These are phyloP conservation scores for Allium sativum DNA, from an alignment of 106 monocot species.

Conservation along the genomic window DNA sequence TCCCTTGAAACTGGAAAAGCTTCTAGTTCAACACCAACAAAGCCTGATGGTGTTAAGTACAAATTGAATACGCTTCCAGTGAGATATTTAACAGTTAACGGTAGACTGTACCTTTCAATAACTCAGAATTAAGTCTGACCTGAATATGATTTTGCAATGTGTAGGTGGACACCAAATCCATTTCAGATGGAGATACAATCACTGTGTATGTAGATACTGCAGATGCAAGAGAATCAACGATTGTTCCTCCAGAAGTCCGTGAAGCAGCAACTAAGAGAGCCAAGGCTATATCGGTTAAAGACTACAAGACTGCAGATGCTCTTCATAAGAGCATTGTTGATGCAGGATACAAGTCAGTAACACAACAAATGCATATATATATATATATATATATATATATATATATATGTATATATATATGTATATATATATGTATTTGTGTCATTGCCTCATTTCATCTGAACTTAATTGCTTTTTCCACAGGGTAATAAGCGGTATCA, in stretches of 20 bases:
- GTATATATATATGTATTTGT: too few species aligned
- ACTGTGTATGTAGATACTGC: conserved; percentile 65
- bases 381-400: too few species aligned
- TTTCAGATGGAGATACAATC: conserved; percentile 80
- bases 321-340: conserved; percentile 54
- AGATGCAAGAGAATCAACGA: conserved; percentile 37
- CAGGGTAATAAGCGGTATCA: conserved; percentile 40
- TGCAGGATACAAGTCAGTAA: conserved; percentile 64
- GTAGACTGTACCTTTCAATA: too few species aligned
- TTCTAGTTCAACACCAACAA: conserved; percentile 1
- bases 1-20: conserved; percentile 1
- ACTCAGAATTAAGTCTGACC: too few species aligned
- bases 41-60: conserved; percentile 19
- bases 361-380: background rate
- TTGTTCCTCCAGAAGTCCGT: conserved; percentile 44
- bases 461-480: background rate
- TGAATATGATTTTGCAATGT: too few species aligned
- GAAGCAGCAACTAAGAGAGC: conserved; percentile 42
- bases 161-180: conserved; percentile 58
- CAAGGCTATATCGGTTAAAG: conserved; percentile 44
- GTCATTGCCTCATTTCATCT: background rate
- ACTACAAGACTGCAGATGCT: conserved; percentile 55
- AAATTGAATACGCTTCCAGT: conserved; percentile 80
- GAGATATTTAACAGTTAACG: conserved; percentile 2
- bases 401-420: too few species aligned